A percentile compares a stretch with the other conserved stretches of the same genome.
Conservation (phyloP, 441 rosid species). For the Adansonia gregorii region DNA sequence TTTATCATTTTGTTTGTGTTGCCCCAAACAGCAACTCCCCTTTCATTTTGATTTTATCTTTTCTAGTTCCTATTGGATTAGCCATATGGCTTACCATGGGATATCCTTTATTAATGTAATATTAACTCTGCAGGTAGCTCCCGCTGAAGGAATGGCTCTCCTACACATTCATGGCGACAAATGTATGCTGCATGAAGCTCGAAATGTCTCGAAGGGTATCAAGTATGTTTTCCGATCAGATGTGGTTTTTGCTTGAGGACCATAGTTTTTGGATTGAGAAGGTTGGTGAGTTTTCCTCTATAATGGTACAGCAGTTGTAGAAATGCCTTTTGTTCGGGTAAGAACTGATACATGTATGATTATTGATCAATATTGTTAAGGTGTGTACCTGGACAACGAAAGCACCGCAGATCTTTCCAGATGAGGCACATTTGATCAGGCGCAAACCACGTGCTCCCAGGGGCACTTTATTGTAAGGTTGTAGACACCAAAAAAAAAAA, state of each 20-base stretch:
- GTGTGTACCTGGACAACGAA: too few relatives aligned
- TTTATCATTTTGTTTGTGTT: not conserved
- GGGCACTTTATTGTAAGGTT: too few relatives aligned
- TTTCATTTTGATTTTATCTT: not conserved
- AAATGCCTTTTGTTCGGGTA: not conserved
- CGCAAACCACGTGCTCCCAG: too few relatives aligned
- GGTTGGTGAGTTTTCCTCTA: slow-evolving; percentile 6
- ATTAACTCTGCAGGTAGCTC: slow-evolving; percentile 65
- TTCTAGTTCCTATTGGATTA: not conserved
- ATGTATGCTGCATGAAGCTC: slow-evolving; percentile 91
- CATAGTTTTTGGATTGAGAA: slow-evolving; percentile 3
- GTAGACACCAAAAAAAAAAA: too few relatives aligned
- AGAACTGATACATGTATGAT: not conserved
- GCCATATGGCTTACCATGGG: not conserved
- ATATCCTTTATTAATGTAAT: slow-evolving; percentile 11
- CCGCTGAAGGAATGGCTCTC: slow-evolving; percentile 93
- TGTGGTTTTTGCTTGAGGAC: slow-evolving; percentile 78
- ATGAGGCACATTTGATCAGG: too few relatives aligned
- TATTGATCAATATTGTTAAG: too few relatives aligned
- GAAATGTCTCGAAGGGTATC: slow-evolving; percentile 70
- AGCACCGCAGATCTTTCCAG: too few relatives aligned
- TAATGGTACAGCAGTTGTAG: not conserved
- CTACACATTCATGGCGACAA: slow-evolving; percentile 89
- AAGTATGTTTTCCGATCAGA: slow-evolving; percentile 92
- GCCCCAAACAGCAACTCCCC: not conserved